phyloP scores from a whole-genome alignment of 2,329 filamentous ascomycete species.

The Aureobasidium sp. region DNA sequence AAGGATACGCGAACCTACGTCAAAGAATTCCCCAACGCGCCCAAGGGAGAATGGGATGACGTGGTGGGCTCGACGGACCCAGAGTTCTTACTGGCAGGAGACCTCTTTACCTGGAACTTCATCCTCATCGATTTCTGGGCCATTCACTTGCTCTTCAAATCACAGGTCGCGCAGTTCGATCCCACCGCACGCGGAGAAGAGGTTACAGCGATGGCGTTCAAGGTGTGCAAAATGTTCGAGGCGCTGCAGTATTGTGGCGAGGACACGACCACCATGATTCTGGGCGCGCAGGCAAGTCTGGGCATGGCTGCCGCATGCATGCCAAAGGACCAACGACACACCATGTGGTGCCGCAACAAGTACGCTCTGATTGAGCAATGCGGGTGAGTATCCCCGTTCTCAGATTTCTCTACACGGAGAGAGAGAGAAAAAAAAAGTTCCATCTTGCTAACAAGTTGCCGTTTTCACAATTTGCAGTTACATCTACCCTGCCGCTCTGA shows the following conservation, averaged over 20 bases:
- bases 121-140: slow-evolving; percentile 71
- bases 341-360: slow-evolving; percentile 72
- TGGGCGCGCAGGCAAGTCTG: slow-evolving; percentile 68
- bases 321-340: slow-evolving; percentile 64
- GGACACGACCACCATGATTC: slow-evolving; percentile 61
- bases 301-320: slow-evolving; percentile 72
- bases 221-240: slow-evolving; percentile 72
- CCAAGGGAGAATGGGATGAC: slow-evolving; percentile 50
- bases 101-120: slow-evolving; percentile 68
- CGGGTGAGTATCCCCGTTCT: slow-evolving; percentile 55
- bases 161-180: slow-evolving; percentile 55
- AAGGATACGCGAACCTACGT: slow-evolving; percentile 57
- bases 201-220: slow-evolving; percentile 56
- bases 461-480: no score
- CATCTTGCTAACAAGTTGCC: slow-evolving; percentile 8
- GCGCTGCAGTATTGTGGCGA: slow-evolving; percentile 65
- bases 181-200: slow-evolving; percentile 40
- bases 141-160: slow-evolving; percentile 71
- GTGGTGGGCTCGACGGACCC: slow-evolving; percentile 68
- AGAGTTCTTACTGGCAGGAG: slow-evolving; percentile 61
- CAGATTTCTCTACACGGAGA: neutral
- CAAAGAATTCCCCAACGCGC: slow-evolving; percentile 52
- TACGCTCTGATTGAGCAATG: slow-evolving; percentile 70
- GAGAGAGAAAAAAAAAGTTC: no score
- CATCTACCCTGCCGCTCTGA: slow-evolving; percentile 69